Percentiles rank a stretch among this genome's conserved stretches.
These are phyloP conservation scores for Musa itinerans DNA, from an alignment of 176 grass and related monocot species.

Conservation along the genomic window DNA sequence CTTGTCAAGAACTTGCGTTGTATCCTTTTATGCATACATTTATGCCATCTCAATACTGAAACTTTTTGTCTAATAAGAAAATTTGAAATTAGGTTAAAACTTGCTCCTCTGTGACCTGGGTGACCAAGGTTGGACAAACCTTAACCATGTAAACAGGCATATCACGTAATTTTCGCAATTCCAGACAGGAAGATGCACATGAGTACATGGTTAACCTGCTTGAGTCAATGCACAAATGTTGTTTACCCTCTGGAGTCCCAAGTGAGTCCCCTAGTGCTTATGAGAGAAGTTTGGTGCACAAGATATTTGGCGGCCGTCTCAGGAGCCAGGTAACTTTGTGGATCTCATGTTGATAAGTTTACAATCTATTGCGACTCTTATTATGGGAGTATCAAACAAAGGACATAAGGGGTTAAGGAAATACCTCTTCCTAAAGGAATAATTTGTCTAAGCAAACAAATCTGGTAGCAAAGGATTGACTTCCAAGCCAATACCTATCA, in stretches of 20 bases:
- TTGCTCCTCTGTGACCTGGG: too few species aligned
- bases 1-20: slow-evolving; percentile 83
- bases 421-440: background rate
- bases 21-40: slow-evolving; percentile 29
- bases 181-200: slow-evolving; percentile 93
- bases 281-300: slow-evolving; percentile 94
- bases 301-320: slow-evolving; percentile 87
- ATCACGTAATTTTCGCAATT: slow-evolving; percentile 85
- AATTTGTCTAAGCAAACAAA: background rate
- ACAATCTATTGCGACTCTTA: background rate
- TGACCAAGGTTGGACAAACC: slow-evolving; percentile 11
- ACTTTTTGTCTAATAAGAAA: background rate
- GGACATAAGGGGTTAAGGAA: background rate
- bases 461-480: background rate
- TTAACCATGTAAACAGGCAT: slow-evolving; percentile 51
- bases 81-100: too few species aligned
- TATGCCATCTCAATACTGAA: too few species aligned
- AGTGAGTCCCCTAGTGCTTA: slow-evolving; percentile 79
- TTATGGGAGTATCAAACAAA: background rate
- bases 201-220: slow-evolving; percentile 99
- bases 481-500: background rate
- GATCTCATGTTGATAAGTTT: slow-evolving; percentile 6
- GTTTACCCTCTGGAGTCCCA: slow-evolving; percentile 83
- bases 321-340: slow-evolving; percentile 53
- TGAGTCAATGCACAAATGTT: slow-evolving; percentile 95